Base-by-base conservation (phyloP, 1,284 basidiomycete species). In the Pascua sp. region DNA sequence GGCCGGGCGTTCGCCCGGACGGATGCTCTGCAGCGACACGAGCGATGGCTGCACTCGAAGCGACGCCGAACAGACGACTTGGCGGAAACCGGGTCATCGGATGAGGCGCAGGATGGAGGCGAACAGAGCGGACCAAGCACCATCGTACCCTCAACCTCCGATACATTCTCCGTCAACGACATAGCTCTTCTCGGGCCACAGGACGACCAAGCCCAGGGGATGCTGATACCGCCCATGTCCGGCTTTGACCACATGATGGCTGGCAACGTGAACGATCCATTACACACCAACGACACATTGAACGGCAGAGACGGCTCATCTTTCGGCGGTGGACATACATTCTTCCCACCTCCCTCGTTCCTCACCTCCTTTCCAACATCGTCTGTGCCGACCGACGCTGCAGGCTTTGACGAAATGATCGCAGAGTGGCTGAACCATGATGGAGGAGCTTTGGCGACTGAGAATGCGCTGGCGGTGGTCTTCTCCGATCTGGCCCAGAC, bases 11-110 rank as follows among this genome's bases (percentile, higher is more conserved):
- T 59, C 38, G 50, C 42, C 0, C 49, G 57, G 0, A 51, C 50
- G 8, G 57, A 59, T n/a, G 48, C 57, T 2, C 43, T 59, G 12
- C 53, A 59, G 39, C 49, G 57, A 15, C 57, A 59, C 36, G 53
- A 55, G 17, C 45, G 57, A 3, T 49, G 50, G 4, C 32, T 59
- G 0, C 57, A 59, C 36, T 49, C 51, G 10, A 51, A 50, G 18
- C 43, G 47, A 7, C 43, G 15, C n/a, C 24, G 50, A 16, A 52
- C 42, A 8, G 49, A 55, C n/a, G 36, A 40, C 37, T 18, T 9
- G 18, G 8, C 39, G 16, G 10, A 44, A 4, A 15, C 16, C 4
- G 41, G 11, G 9, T 37, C 41, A 7, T 40, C 16, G 4, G 48
- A 8, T 8, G 41, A n/a, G 1, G 49, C 42, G 11, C 13, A 24